Percentiles rank a stretch among this genome's conserved stretches.
phyloP scores from a whole-genome alignment of 2,329 filamentous ascomycete species.

The Alternaria brassicae region DNA sequence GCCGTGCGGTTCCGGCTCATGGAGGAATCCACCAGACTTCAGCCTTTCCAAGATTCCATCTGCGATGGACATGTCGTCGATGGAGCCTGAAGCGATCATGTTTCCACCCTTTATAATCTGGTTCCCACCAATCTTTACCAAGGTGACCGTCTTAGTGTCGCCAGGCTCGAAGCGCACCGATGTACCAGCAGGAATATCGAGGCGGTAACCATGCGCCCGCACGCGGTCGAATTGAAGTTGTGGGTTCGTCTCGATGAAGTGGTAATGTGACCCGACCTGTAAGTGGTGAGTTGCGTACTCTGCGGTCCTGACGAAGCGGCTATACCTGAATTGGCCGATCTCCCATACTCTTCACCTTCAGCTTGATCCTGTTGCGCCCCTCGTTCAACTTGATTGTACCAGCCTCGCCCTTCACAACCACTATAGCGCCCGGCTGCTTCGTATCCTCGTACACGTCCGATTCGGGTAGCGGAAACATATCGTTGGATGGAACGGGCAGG shows the following conservation, averaged over 20 bases:
- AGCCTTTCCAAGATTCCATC: constrained; percentile 73
- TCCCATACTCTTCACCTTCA: constrained; percentile 84
- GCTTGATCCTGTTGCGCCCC: constrained; percentile 72
- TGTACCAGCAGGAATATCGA: constrained; percentile 91
- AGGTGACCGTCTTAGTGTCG: constrained; percentile 85
- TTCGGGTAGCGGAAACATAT: constrained; percentile 71
- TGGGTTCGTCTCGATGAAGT: constrained; percentile 95
- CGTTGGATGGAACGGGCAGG: constrained; percentile 75
- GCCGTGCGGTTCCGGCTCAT: constrained; percentile 70
- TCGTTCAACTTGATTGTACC: constrained; percentile 73
- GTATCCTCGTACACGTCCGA: constrained; percentile 70
- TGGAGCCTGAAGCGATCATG: constrained; percentile 72
- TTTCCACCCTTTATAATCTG: constrained; percentile 87
- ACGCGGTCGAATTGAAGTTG: constrained; percentile 86
- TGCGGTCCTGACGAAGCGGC: neutral
- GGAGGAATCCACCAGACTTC: constrained; percentile 77
- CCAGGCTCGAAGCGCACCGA: constrained; percentile 94
- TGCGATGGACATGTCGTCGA: constrained; percentile 68
- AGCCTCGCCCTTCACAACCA: constrained; percentile 71
- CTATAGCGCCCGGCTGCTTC: constrained; percentile 79
- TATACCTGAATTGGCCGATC: constrained; percentile 86
- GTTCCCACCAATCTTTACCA: constrained; percentile 86
- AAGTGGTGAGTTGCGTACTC: constrained; percentile 8
- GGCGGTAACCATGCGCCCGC: constrained; percentile 80
- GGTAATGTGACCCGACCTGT: constrained; percentile 87